A percentile compares a stretch with the other conserved stretches of the same genome.
These are phyloP conservation scores for Diaporthe velutina DNA, from an alignment of 2,329 filamentous ascomycete genomes.

Conservation along the genomic window DNA sequence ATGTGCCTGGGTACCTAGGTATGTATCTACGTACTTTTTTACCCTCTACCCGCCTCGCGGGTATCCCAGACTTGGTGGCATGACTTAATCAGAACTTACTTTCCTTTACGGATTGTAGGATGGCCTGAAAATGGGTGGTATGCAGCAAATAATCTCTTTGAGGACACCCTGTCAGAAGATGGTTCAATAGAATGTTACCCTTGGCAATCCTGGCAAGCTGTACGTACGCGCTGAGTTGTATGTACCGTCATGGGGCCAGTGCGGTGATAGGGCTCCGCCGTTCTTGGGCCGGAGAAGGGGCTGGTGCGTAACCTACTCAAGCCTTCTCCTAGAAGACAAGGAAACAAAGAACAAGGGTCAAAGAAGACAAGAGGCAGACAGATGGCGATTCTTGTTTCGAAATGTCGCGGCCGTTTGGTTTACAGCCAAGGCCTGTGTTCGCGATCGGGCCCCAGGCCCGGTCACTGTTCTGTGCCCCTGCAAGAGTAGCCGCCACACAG, in stretches of 20 bases:
- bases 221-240: neutral
- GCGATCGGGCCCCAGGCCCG: neutral
- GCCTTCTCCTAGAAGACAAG: neutral
- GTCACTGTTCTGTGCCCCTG: neutral
- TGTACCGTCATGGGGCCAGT: neutral
- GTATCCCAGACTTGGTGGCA: neutral
- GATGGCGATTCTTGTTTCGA: slow-evolving; percentile 22
- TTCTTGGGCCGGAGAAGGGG: neutral
- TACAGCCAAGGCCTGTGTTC: slow-evolving; percentile 22
- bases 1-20: neutral
- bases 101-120: neutral
- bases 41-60: neutral
- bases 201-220: neutral
- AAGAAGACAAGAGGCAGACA: slow-evolving; percentile 1
- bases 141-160: neutral
- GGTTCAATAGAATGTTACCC: neutral
- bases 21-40: neutral
- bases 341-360: slow-evolving; percentile 17
- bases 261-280: neutral
- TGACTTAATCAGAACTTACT: neutral
- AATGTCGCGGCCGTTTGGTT: slow-evolving; percentile 2
- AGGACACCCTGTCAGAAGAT: neutral
- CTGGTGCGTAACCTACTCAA: slow-evolving; percentile 7
- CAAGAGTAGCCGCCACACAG: neutral
- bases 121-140: neutral